Conservation (phyloP, 108 stramenopile genomes). For the Cyclotella kingstonii region DNA sequence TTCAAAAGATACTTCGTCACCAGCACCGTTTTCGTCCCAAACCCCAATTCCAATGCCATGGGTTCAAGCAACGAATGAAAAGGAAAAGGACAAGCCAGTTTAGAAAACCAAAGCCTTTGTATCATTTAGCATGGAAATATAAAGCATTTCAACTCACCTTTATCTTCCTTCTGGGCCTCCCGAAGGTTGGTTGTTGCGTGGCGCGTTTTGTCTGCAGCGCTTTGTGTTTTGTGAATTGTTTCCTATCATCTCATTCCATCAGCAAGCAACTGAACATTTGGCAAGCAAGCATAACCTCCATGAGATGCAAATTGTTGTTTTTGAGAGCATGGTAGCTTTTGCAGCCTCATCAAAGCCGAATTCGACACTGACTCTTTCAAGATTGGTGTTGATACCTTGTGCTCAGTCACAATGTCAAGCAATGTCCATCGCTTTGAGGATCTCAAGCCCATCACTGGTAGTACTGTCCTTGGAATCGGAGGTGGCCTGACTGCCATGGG, state of each 20-base stretch:
- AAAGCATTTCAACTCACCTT: background rate
- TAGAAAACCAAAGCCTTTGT: background rate
- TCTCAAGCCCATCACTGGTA: background rate
- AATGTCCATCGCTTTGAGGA: background rate
- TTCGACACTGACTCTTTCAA: conserved; percentile 25
- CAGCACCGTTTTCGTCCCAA: background rate
- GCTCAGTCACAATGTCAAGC: conserved; percentile 18
- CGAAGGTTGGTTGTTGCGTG: conserved; percentile 17
- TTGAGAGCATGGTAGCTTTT: background rate
- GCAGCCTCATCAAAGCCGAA: background rate
- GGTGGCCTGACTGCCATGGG: background rate
- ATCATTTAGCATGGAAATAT: conserved; percentile 4
- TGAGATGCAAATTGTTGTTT: background rate
- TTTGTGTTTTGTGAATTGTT: background rate
- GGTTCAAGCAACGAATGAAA: conserved; percentile 9
- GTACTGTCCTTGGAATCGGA: background rate
- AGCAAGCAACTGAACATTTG: no score
- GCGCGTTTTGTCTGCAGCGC: conserved; percentile 2
- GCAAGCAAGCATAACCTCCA: background rate
- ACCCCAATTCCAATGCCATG: conserved; percentile 3
- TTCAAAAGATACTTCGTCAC: conserved; percentile 1
- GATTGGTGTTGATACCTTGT: conserved; percentile 22
- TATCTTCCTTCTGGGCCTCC: background rate
- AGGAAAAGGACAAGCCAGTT: background rate
- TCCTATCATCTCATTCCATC: background rate